Percentiles rank a stretch among this genome's conserved stretches.
Evolutionary conservation across 2,329 filamentous ascomycete genomes (phyloP).

Genomic region (Keithomyces neogunnii): DNA sequence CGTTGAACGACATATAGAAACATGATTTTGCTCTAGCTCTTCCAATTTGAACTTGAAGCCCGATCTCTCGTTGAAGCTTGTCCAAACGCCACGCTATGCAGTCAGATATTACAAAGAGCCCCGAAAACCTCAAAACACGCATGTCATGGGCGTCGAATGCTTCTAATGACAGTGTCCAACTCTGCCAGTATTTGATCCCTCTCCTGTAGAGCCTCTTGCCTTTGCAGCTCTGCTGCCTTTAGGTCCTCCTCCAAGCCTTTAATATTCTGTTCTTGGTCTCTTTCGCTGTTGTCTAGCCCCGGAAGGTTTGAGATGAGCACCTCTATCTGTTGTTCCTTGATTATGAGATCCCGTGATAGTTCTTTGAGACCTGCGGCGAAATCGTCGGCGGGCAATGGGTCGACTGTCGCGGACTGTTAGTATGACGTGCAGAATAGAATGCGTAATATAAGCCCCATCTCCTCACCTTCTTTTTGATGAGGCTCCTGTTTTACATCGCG

Average conservation of each 20-base stretch:
- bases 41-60: background rate
- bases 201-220: conserved; percentile 55
- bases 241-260: conserved; percentile 57
- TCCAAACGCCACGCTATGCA: conserved; percentile 21
- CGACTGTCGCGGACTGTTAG: conserved; percentile 32
- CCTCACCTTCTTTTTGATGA: conserved; percentile 41
- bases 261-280: conserved; percentile 63
- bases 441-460: background rate
- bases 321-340: conserved; percentile 80
- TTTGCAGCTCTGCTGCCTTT: conserved; percentile 52
- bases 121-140: conserved; percentile 2
- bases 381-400: conserved; percentile 52
- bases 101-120: background rate
- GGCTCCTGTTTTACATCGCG: conserved; percentile 48
- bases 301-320: conserved; percentile 65
- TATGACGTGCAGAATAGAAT: background rate
- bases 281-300: conserved; percentile 69
- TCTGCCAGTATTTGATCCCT: conserved; percentile 51
- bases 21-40: background rate
- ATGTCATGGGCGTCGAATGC: conserved; percentile 48
- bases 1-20: background rate
- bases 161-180: conserved; percentile 53
- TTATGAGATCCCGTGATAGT: conserved; percentile 65
- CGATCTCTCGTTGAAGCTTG: background rate
- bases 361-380: conserved; percentile 63